A percentile compares a stretch with the other conserved stretches of the same genome.
Evolutionary conservation across 495 filamentous ascomycete species (phyloP).

Genomic region (Glarea lozoyensis): DNA sequence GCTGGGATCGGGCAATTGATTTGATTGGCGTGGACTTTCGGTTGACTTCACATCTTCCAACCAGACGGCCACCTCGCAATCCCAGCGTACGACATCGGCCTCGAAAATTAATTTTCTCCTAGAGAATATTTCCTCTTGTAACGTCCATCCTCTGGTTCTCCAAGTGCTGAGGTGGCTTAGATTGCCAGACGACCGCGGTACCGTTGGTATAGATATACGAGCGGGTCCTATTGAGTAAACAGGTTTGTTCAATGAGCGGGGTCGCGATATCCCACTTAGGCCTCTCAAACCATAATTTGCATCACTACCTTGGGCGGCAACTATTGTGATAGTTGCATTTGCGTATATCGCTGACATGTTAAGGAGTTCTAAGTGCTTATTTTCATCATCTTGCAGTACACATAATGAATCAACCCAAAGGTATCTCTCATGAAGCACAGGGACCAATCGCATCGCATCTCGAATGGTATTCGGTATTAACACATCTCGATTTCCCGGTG

Average conservation of each 20-base stretch:
- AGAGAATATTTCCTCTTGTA: conserved; percentile 22
- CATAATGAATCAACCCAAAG: conserved; percentile 14
- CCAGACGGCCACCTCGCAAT: conserved; percentile 18
- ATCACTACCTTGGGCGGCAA: conserved; percentile 12
- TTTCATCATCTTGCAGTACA: conserved; percentile 16
- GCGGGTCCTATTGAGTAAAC: neutral
- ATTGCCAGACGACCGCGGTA: neutral
- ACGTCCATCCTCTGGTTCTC: conserved; percentile 23
- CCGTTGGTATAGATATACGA: neutral
- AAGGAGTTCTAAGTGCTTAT: neutral
- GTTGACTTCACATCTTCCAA: conserved; percentile 12
- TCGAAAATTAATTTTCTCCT: conserved; percentile 20
- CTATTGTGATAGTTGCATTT: conserved; percentile 15
- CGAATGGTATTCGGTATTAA: conserved; percentile 6
- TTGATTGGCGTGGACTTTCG: neutral
- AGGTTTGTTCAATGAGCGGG: conserved; percentile 3
- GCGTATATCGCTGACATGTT: conserved; percentile 19
- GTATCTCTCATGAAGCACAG: conserved; percentile 14
- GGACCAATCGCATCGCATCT: conserved; percentile 13
- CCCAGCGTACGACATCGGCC: conserved; percentile 16
- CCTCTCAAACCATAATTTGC: conserved; percentile 12
- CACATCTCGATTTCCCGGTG: neutral
- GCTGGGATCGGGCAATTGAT: neutral
- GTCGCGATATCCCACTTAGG: conserved; percentile 5
- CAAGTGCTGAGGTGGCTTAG: neutral